phyloP scores from a whole-genome alignment of 495 filamentous ascomycete genomes.

The Chaetomium fimeti region DNA sequence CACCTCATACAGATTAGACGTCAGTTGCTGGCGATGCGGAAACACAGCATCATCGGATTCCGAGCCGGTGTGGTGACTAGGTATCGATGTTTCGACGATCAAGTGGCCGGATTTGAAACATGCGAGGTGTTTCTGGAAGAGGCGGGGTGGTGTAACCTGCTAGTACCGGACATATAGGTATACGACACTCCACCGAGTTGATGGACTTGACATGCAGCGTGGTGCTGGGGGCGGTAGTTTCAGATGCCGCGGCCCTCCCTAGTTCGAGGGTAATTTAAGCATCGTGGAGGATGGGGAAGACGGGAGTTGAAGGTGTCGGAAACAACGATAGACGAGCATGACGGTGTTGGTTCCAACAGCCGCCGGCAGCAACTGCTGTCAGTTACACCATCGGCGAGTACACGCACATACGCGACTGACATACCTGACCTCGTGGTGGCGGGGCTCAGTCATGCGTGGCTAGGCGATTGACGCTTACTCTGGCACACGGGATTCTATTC shows the following conservation, averaged over 20 bases:
- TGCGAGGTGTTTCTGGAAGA: constrained; percentile 4
- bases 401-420: background rate
- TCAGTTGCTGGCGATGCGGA: background rate
- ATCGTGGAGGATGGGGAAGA: background rate
- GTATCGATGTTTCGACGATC: background rate
- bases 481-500: constrained; percentile 3
- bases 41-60: background rate
- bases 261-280: background rate
- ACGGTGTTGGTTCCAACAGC: background rate
- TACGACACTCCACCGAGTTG: background rate
- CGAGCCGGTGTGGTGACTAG: too few species aligned
- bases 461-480: constrained; percentile 2
- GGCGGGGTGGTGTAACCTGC: constrained; percentile 17
- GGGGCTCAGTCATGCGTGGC: background rate
- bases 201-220: background rate
- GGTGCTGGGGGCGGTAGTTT: constrained; percentile 10
- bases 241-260: constrained; percentile 7
- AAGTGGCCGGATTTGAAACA: constrained; percentile 10
- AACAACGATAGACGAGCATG: background rate
- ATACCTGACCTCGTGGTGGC: background rate
- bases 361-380: background rate
- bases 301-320: background rate
- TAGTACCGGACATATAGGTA: background rate
- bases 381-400: background rate
- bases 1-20: background rate